Base-by-base conservation (phyloP, 78 protist genomes). In the Chrysochromulina parva region DNA sequence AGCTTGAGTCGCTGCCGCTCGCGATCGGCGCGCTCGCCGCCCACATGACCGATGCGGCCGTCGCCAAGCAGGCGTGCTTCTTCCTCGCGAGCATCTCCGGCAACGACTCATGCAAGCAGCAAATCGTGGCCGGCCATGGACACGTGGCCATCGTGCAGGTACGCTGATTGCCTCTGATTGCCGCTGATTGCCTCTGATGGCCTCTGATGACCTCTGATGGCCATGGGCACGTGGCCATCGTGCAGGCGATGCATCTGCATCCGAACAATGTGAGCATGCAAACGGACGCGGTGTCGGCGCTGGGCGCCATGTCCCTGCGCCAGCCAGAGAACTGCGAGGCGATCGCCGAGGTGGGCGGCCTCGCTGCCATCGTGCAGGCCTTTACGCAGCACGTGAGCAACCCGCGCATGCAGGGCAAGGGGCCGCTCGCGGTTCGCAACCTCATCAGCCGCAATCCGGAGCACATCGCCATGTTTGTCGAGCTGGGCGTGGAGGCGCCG, bases 11-110 rank as follows among this genome's bases (percentile, higher is more conserved):
- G 22, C 86, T 26, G 11, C 1, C 22, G 50, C 62, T 53, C 62
- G 86, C 47, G 22, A 20, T 52, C 62, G 6, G 19, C 62, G 47
- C 11, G 82, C 82, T 74, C 57, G 82, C 82, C 13, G 14, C 38
- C n/a, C 82, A 74, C 55, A n/a, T 74, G 57, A 69, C 50, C 50
- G 78, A 69, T 13, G 78, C 78, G 78, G 28, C 11, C 38, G 82
- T 74, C 38, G 82, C 82, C 20, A 74, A 74, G 82, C 82, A 74
- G 55, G 82, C 82, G n/a, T 74, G 82, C 82, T 74, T 74, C 82
- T 74, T 74, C 82, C 82, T 74, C 28, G 53, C 82, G n/a, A 48
- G 13, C 82, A 74, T 74, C 55, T 74, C 82, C 14, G 82, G 82
- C 82, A 74, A 74, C 82, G 82, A 74, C 82, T 1, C 38, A n/a